A percentile compares a stretch with the other conserved stretches of the same genome.
phyloP scores from a whole-genome alignment of 805 yeast genomes.

The Candida arabinofermentans region DNA sequence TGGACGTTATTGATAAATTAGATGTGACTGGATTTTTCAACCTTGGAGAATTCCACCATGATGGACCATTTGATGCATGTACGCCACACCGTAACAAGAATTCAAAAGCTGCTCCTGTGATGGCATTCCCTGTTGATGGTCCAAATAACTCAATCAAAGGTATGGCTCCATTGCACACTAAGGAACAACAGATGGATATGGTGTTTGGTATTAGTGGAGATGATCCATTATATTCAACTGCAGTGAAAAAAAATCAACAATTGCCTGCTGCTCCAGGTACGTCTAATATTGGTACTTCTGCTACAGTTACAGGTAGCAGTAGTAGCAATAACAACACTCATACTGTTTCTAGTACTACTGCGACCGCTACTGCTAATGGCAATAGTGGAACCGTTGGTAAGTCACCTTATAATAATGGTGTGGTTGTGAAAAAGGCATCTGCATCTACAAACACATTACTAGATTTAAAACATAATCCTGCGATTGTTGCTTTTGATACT shows the following conservation, averaged over 20 bases:
- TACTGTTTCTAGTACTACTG: background rate
- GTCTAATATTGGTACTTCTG: background rate
- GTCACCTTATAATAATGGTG: conserved; percentile 29
- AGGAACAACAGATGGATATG: conserved; percentile 61
- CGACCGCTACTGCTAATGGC: conserved; percentile 7
- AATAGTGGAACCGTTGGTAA: conserved; percentile 6
- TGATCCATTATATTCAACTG: conserved; percentile 34
- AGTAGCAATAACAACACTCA: too few species aligned
- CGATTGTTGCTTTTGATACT: conserved; percentile 67
- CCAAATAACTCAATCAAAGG: conserved; percentile 86
- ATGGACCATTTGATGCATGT: conserved; percentile 98
- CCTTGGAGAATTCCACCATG: conserved; percentile 92
- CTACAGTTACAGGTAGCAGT: background rate
- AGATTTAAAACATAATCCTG: conserved; percentile 44
- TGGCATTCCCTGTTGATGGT: conserved; percentile 94
- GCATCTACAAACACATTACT: conserved; percentile 21
- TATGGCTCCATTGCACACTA: conserved; percentile 48
- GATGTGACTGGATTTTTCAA: conserved; percentile 96
- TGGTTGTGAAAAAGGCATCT: conserved; percentile 26
- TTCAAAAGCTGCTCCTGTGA: conserved; percentile 77
- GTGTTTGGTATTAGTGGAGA: conserved; percentile 72
- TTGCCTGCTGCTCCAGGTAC: background rate
- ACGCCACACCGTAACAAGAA: conserved; percentile 90
- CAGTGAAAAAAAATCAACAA: conserved; percentile 4
- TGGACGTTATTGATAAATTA: conserved; percentile 90